A percentile compares a stretch with the other conserved stretches of the same genome.
Conservation (phyloP, 768 basidiomycete genomes). For the Leccinum aurantiacum region DNA sequence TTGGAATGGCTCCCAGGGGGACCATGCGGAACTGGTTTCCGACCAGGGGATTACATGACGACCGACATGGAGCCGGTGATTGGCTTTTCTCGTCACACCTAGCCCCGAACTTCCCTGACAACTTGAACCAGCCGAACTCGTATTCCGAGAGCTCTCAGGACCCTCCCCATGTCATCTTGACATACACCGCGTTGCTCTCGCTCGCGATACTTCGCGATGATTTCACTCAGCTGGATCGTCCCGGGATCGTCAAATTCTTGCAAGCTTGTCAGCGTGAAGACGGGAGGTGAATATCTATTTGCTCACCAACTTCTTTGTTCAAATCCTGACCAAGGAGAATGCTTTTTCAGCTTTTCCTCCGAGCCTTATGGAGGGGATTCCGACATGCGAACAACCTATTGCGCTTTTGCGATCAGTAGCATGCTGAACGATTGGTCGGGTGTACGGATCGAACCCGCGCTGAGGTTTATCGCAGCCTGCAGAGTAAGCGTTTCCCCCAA, state of each 20-base stretch:
- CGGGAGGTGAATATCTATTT: constrained; percentile 61
- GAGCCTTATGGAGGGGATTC: constrained; percentile 67
- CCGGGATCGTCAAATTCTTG: constrained; percentile 67
- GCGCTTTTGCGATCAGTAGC: constrained; percentile 78
- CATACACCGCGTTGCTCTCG: constrained; percentile 84
- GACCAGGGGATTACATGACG: constrained; percentile 74
- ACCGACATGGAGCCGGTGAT: constrained; percentile 23
- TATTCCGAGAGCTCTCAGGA: constrained; percentile 52
- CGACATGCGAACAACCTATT: constrained; percentile 83
- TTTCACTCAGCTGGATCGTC: constrained; percentile 65
- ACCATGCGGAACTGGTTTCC: constrained; percentile 64
- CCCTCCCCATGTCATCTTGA: constrained; percentile 86
- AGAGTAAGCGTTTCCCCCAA: constrained; percentile 47
- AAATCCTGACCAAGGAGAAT: constrained; percentile 4
- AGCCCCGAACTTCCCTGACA: constrained; percentile 7
- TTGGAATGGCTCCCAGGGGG: constrained; percentile 42
- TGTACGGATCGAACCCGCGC: constrained; percentile 58
- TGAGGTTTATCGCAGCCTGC: constrained; percentile 67
- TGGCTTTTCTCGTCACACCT: background rate
- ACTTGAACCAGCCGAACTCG: constrained; percentile 28
- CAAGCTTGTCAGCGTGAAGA: constrained; percentile 71
- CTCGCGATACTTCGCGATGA: constrained; percentile 89
- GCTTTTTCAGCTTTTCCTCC: constrained; percentile 59
- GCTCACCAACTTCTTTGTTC: constrained; percentile 12
- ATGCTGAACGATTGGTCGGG: constrained; percentile 82